Evolutionary conservation across 257 asterid genomes (phyloP).

Genomic region (Solanum pimpinellifolium): DNA sequence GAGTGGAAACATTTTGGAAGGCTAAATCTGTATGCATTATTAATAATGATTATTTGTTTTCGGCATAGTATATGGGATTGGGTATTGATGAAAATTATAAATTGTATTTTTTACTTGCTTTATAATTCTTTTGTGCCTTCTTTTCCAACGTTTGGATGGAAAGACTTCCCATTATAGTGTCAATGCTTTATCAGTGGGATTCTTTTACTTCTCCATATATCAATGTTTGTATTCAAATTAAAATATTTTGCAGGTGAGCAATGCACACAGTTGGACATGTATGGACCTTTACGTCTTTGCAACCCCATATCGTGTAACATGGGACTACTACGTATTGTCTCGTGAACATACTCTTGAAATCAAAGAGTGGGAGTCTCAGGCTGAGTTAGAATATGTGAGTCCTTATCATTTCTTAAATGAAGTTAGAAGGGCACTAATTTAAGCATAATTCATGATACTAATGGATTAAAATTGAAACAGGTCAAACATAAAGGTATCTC

Average conservation of each 20-base stretch:
- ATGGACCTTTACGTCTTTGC: constrained; percentile 83
- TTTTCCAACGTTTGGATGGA: background rate
- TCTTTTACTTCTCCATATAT: background rate
- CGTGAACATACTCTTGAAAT: constrained; percentile 79
- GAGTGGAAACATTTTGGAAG: background rate
- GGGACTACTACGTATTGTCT: constrained; percentile 71
- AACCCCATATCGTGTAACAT: constrained; percentile 81
- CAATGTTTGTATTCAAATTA: background rate
- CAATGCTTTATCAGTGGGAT: background rate
- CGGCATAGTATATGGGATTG: background rate
- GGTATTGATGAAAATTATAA: background rate
- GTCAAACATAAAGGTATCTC: constrained; percentile 67
- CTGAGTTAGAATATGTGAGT: constrained; percentile 77
- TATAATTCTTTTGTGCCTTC: background rate
- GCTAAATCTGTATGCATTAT: background rate
- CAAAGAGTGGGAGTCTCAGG: constrained; percentile 69
- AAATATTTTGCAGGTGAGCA: constrained; percentile 32
- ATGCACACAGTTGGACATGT: constrained; percentile 84
- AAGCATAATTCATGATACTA: background rate
- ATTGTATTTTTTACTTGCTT: background rate
- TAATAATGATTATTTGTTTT: background rate
- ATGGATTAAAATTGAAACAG: constrained; percentile 17
- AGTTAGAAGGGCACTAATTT: background rate
- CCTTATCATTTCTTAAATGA: background rate
- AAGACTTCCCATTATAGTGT: background rate